Percentiles rank a stretch among this genome's conserved stretches.
Evolutionary conservation across 2,329 filamentous ascomycete genomes (phyloP).

Genomic region (Didymella keratinophila): DNA sequence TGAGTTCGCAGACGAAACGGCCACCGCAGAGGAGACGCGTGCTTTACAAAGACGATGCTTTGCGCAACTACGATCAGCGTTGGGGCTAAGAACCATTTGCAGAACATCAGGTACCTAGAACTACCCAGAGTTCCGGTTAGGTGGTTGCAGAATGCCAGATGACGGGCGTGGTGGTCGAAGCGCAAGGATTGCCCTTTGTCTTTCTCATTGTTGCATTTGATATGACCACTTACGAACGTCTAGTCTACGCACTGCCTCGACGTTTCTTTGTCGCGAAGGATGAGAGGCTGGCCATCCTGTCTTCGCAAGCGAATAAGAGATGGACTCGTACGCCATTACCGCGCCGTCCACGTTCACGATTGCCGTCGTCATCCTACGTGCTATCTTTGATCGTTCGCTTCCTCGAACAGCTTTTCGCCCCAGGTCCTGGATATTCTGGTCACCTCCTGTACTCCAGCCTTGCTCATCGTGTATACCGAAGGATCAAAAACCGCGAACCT

Average conservation of each 20-base stretch:
- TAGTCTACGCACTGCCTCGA: constrained; percentile 8
- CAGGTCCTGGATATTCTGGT: not conserved
- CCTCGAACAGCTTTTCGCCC: not conserved
- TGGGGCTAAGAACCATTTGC: constrained; percentile 1
- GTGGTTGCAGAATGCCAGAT: constrained; percentile 2
- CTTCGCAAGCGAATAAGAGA: constrained; percentile 17
- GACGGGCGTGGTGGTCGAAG: constrained; percentile 5
- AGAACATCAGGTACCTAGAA: not conserved
- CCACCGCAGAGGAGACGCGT: not conserved
- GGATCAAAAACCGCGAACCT: not conserved
- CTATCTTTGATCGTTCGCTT: constrained; percentile 16
- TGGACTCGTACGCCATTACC: constrained; percentile 19
- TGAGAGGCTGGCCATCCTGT: constrained; percentile 9
- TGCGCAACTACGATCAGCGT: not conserved
- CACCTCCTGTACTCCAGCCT: not conserved
- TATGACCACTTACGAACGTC: constrained; percentile 6
- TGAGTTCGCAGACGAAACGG: not conserved
- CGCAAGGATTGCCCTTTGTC: constrained; percentile 13
- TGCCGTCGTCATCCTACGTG: constrained; percentile 2
- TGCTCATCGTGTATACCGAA: not conserved
- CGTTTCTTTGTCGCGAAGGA: constrained; percentile 16
- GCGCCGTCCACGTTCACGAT: constrained; percentile 7
- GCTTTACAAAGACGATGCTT: not conserved
- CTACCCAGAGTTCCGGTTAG: not conserved
- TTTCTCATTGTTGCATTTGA: constrained; percentile 6